Evolutionary conservation across 2,329 filamentous ascomycete genomes (phyloP).

Genomic region (Nakataea oryzae): DNA sequence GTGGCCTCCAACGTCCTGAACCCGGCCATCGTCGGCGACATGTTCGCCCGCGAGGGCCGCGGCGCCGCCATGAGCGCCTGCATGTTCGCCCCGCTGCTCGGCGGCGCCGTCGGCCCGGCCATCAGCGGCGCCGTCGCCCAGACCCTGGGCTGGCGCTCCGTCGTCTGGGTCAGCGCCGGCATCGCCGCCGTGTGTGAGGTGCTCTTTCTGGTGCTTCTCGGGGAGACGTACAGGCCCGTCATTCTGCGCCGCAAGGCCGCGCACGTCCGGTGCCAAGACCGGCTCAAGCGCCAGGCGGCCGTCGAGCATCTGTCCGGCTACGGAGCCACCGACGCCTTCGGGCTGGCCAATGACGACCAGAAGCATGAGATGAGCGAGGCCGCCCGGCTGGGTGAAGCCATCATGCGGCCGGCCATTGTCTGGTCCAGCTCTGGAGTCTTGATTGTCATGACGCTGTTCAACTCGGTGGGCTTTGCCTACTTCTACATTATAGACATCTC

Average conservation of each 20-base stretch:
- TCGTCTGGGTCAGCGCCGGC: slow-evolving; percentile 19
- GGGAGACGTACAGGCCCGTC: slow-evolving; percentile 26
- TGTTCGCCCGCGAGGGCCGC: slow-evolving; percentile 44
- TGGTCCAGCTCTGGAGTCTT: slow-evolving; percentile 32
- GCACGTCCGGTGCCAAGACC: not conserved
- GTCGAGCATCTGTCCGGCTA: not conserved
- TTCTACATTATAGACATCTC: slow-evolving; percentile 45
- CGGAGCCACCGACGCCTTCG: slow-evolving; percentile 16
- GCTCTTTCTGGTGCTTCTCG: slow-evolving; percentile 17
- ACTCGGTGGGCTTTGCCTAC: slow-evolving; percentile 36
- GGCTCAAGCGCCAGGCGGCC: not conserved
- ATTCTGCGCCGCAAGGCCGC: slow-evolving; percentile 25
- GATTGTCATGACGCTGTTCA: slow-evolving; percentile 31
- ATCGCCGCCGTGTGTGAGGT: slow-evolving; percentile 12
- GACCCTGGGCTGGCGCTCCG: slow-evolving; percentile 21
- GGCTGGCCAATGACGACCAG: slow-evolving; percentile 24
- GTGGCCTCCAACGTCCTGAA: slow-evolving; percentile 54
- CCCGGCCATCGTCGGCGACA: slow-evolving; percentile 53
- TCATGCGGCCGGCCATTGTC: slow-evolving; percentile 36
- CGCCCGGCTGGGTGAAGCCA: slow-evolving; percentile 25
- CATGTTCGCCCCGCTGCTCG: slow-evolving; percentile 17
- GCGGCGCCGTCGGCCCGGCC: slow-evolving; percentile 19
- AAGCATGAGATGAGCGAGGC: slow-evolving; percentile 29
- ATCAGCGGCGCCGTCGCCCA: slow-evolving; percentile 20
- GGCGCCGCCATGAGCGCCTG: slow-evolving; percentile 36